These are phyloP conservation scores for Plasmopara halstedii DNA, from an alignment of 352 stramenopile genomes.

Conservation along the genomic window DNA sequence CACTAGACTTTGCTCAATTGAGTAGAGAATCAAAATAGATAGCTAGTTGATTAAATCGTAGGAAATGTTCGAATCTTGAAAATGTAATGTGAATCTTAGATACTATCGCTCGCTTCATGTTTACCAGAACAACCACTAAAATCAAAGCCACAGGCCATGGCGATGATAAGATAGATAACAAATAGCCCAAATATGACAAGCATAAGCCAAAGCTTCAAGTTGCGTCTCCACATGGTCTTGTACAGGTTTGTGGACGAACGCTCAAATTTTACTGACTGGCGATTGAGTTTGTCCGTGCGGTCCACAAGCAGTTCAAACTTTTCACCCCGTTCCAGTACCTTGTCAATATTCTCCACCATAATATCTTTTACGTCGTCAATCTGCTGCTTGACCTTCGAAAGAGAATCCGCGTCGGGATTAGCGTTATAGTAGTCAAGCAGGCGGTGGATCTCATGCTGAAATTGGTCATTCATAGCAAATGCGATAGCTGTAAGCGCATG, in stretches of 20 bases:
- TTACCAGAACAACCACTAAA: slow-evolving; percentile 73
- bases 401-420: slow-evolving; percentile 87
- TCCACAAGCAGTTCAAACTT: slow-evolving; percentile 96
- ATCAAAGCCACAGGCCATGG: slow-evolving; percentile 82
- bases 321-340: slow-evolving; percentile 96
- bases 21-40: slow-evolving; percentile 20
- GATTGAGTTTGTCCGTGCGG: slow-evolving; percentile 93
- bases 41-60: slow-evolving; percentile 6
- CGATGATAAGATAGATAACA: slow-evolving; percentile 81
- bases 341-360: slow-evolving; percentile 99
- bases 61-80: background rate
- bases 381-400: slow-evolving; percentile 91
- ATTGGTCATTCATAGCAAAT: slow-evolving; percentile 98
- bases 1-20: slow-evolving; percentile 61
- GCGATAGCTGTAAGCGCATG: slow-evolving; percentile 89
- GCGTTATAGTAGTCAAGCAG: slow-evolving; percentile 85
- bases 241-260: slow-evolving; percentile 85
- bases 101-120: slow-evolving; percentile 30
- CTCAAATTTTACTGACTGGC: slow-evolving; percentile 96
- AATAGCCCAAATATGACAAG: slow-evolving; percentile 71
- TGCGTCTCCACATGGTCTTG: slow-evolving; percentile 81
- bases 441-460: slow-evolving; percentile 90
- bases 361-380: slow-evolving; percentile 97
- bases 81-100: background rate
- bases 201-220: slow-evolving; percentile 82